Percentiles rank a stretch among this genome's conserved stretches.
phyloP scores from a whole-genome alignment of 371 early-diverging fungal genomes.

The Mortierella sp. region DNA sequence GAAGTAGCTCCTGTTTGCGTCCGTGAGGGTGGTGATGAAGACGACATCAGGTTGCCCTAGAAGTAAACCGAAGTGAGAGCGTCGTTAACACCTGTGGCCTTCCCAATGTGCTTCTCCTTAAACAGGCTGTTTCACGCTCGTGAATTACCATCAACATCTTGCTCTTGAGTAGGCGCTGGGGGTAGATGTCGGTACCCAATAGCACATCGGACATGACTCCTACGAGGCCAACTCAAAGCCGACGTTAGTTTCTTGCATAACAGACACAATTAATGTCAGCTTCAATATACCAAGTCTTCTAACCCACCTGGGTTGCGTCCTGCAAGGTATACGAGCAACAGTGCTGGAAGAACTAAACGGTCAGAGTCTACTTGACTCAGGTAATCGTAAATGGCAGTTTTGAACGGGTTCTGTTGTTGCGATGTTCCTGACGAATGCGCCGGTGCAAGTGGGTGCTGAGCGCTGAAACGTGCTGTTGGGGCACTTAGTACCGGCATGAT shows the following conservation, averaged over 20 bases:
- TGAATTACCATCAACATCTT: slow-evolving; percentile 45
- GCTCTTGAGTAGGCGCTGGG: slow-evolving; percentile 54
- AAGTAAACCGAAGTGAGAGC: neutral
- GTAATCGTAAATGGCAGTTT: slow-evolving; percentile 47
- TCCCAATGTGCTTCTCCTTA: neutral
- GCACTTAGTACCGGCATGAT: slow-evolving; percentile 1
- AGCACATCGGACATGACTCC: slow-evolving; percentile 58
- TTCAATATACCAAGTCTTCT: neutral
- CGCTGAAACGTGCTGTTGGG: slow-evolving; percentile 14
- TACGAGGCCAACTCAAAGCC: neutral
- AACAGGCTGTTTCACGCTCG: neutral
- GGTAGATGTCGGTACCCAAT: slow-evolving; percentile 57
- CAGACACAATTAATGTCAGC: neutral
- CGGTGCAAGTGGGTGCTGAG: slow-evolving; percentile 2
- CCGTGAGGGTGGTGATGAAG: slow-evolving; percentile 21
- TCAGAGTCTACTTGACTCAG: slow-evolving; percentile 39
- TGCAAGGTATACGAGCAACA: slow-evolving; percentile 50
- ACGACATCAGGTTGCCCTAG: slow-evolving; percentile 42
- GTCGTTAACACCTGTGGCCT: no score
- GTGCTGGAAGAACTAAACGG: slow-evolving; percentile 44
- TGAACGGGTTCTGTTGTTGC: slow-evolving; percentile 49
- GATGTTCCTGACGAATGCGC: neutral
- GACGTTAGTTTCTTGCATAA: neutral
- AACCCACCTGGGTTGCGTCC: slow-evolving; percentile 50
- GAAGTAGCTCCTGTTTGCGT: slow-evolving; percentile 3